Conservation (phyloP, 495 filamentous ascomycete species). For the Penicillium samsonianum region DNA sequence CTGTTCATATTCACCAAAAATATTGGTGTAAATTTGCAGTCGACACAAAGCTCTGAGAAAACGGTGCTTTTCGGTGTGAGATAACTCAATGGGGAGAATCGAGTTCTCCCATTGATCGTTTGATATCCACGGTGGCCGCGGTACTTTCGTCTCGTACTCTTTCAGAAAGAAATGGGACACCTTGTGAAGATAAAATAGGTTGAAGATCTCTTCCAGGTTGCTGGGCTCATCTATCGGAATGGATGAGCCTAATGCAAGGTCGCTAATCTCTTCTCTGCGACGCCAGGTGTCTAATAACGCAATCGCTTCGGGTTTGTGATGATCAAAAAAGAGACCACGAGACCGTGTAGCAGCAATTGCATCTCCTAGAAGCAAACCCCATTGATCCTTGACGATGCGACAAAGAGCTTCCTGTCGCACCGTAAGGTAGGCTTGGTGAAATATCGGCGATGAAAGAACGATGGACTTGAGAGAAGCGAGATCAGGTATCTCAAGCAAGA, state of each 20-base stretch:
- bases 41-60: conserved; percentile 24
- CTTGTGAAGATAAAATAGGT: conserved; percentile 22
- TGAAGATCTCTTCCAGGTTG: conserved; percentile 10
- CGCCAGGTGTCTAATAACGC: conserved; percentile 23
- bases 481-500: conserved; percentile 19
- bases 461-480: conserved; percentile 19
- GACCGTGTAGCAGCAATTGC: conserved; percentile 23
- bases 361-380: conserved; percentile 18
- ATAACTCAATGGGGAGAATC: conserved; percentile 10
- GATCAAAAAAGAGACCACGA: conserved; percentile 6
- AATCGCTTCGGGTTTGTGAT: conserved; percentile 15
- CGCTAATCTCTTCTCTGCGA: conserved; percentile 19
- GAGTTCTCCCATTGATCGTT: conserved; percentile 11
- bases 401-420: conserved; percentile 18
- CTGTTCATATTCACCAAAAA: conserved; percentile 12
- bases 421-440: conserved; percentile 23
- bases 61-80: conserved; percentile 15
- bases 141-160: conserved; percentile 18
- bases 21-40: conserved; percentile 17
- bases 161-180: conserved; percentile 16
- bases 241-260: neutral
- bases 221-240: conserved; percentile 1
- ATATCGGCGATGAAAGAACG: conserved; percentile 23
- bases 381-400: conserved; percentile 15
- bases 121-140: conserved; percentile 18